These are phyloP conservation scores for Chrysanthemum lavandulifolium DNA, from an alignment of 129 eudicot genomes.

Conservation along the genomic window DNA sequence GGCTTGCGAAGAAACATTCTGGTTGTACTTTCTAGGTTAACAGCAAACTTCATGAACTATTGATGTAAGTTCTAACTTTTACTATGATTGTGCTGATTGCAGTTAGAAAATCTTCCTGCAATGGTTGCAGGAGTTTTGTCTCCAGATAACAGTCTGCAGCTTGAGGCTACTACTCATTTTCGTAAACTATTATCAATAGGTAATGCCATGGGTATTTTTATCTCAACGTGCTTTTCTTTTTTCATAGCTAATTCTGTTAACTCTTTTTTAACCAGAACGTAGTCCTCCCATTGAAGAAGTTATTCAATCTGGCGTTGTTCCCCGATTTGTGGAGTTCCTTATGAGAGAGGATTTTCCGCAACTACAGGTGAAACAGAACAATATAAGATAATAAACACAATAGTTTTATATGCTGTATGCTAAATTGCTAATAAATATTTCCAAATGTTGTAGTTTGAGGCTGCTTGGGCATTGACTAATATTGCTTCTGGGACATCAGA, in stretches of 20 bases:
- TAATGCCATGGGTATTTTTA: conserved; percentile 11
- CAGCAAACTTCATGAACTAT: not conserved
- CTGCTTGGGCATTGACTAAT: conserved; percentile 91
- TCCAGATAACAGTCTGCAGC: conserved; percentile 52
- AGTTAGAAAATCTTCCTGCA: not conserved
- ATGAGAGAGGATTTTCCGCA: conserved; percentile 72
- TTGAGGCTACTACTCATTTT: conserved; percentile 74
- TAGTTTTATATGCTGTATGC: not conserved
- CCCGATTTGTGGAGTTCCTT: conserved; percentile 77
- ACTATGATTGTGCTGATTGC: conserved; percentile 21
- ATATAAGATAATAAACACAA: not conserved
- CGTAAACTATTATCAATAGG: conserved; percentile 85
- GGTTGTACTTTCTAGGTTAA: not conserved
- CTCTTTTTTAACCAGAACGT: conserved; percentile 43
- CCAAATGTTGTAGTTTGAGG: conserved; percentile 50
- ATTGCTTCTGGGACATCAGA: conserved; percentile 93
- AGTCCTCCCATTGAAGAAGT: conserved; percentile 88
- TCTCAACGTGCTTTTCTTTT: not conserved
- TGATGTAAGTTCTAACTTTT: not conserved
- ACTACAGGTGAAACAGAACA: conserved; percentile 57
- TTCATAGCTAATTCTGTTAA: conserved; percentile 1
- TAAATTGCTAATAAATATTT: not conserved
- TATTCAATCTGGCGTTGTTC: conserved; percentile 76
- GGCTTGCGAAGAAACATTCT: not conserved
- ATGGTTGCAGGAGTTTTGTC: conserved; percentile 40